These are phyloP conservation scores for Lactarius hatsudake DNA, from an alignment of 768 basidiomycete species.

Conservation along the genomic window DNA sequence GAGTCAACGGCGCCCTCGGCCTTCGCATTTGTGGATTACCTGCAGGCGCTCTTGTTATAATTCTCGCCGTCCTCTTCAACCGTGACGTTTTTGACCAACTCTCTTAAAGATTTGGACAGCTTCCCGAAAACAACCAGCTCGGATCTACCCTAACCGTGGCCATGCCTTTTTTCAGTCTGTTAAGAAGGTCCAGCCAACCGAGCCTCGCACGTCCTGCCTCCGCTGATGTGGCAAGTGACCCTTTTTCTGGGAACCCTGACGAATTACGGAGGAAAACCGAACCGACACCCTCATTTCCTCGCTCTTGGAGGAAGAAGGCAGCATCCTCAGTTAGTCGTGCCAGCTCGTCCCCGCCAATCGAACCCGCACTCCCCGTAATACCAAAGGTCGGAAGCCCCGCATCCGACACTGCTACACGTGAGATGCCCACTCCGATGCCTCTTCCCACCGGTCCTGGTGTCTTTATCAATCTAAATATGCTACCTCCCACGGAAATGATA, in stretches of 20 bases:
- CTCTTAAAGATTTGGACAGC: background rate
- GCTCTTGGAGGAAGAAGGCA: slow-evolving; percentile 1
- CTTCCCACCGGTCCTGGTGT: background rate
- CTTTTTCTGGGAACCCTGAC: background rate
- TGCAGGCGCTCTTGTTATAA: background rate
- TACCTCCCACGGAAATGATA: background rate
- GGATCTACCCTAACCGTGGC: background rate
- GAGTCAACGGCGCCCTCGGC: background rate
- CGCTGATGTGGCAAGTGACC: background rate
- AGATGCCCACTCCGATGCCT: slow-evolving; percentile 2
- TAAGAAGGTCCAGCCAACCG: slow-evolving; percentile 5
- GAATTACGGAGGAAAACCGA: background rate
- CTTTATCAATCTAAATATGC: background rate
- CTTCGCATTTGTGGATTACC: background rate
- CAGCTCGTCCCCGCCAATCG: background rate
- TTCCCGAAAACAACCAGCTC: background rate
- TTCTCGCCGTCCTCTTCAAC: background rate
- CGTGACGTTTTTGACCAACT: background rate
- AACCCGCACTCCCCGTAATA: background rate
- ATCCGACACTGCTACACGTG: background rate
- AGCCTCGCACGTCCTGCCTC: background rate
- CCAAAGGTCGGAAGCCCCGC: background rate
- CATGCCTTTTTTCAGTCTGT: slow-evolving; percentile 6
- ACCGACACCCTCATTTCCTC: background rate
- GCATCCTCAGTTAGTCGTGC: background rate